Base-by-base conservation (phyloP, 257 asterid species). In the Capsicum pubescens region DNA sequence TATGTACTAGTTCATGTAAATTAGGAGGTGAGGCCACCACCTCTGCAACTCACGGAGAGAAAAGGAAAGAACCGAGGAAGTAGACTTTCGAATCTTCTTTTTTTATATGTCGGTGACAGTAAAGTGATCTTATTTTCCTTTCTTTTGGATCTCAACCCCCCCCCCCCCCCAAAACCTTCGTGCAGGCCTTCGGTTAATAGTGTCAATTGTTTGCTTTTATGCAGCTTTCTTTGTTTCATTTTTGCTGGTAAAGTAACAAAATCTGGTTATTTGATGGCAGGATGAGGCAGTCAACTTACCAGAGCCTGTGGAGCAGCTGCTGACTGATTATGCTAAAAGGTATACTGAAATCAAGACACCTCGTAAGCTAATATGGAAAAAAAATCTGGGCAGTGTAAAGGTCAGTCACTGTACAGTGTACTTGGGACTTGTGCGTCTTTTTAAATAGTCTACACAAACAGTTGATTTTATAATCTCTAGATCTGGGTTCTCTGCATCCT, bases 341-440 rank as follows among this genome's bases (percentile, higher is more conserved):
- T 96, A 89, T 85, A 86, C 93, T 87, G 94, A 96, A 90, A 91
- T 96, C 88, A 96, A 96, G 90, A 93, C 98, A 87, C 99, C 99
- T 15, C 97, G 99, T 80, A 96, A 96, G 91, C 95, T 96, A 83
- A 86, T 91, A 42, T 96, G 99, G 99, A 96, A 92, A 93, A 96
- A 89, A 90, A 96, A 92, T 90, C 99, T 96, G 80, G 99, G 99
- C 80, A 87, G 95, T 70, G 99, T 96, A 58, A 96, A 96, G 99
- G 99, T 96, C 67, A 88, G 98, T 87, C 85, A 84, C 88, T 87
- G 79, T 87, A 81, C 26, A 44, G 77, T 84, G 42, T 72, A 68
- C 80, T 32, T 83, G 44, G 7, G 17, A 57, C 77, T 59, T 17
- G 9, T 54, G 21, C 26, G 48, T 26, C 81, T 26, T 76, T 54